Percentiles rank a stretch among this genome's conserved stretches.
Conservation (phyloP, 345 rosid species). For the Rhodomyrtus tomentosa region DNA sequence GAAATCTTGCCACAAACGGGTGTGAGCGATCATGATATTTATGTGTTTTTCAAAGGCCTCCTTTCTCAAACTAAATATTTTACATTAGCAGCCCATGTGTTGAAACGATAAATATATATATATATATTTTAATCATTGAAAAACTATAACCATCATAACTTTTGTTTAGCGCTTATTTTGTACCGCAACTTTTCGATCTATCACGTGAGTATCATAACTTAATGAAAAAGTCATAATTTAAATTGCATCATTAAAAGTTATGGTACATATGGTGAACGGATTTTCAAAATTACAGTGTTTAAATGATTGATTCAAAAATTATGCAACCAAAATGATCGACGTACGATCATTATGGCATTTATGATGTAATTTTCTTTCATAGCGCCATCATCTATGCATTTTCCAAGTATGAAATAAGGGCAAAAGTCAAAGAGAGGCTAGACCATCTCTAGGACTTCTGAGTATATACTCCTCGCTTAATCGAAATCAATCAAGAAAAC, state of each 20-base stretch:
- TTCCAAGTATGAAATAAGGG: not conserved
- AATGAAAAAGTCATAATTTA: not conserved
- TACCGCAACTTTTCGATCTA: not conserved
- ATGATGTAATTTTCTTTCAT: not conserved
- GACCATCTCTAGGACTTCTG: not conserved
- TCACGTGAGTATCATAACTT: not conserved
- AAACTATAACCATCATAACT: accelerated
- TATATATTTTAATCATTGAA: not conserved
- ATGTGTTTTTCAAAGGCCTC: not conserved
- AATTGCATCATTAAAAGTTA: not conserved
- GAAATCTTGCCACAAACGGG: not conserved
- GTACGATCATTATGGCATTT: not conserved
- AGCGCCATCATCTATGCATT: not conserved
- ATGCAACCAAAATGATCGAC: no score
- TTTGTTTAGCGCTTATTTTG: accelerated
- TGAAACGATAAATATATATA: not conserved
- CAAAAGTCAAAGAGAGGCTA: not conserved
- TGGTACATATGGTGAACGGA: accelerated
- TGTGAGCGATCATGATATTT: not conserved
- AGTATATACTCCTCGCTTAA: not conserved
- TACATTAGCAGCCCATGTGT: not conserved
- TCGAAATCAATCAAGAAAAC: not conserved
- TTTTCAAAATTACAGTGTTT: not conserved
- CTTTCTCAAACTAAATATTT: not conserved
- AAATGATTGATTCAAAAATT: not conserved